Conservation (phyloP, 2,329 filamentous ascomycete species). For the Nothomitra cinnamomea region DNA sequence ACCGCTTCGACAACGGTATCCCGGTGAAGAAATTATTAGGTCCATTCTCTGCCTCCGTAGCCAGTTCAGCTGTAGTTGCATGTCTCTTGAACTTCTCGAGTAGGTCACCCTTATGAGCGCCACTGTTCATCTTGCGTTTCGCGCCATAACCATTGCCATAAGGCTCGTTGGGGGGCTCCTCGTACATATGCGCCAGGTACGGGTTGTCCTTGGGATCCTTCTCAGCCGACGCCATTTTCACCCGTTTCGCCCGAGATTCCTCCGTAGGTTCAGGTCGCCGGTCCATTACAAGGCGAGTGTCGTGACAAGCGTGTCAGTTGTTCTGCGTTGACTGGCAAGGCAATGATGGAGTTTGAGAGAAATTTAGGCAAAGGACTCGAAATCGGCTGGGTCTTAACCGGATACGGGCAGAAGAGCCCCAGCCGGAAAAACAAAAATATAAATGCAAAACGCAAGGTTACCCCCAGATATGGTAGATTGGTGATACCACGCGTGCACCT, state of each 20-base stretch:
- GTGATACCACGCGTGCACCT: too few species aligned
- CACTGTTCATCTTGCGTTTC: slow-evolving; percentile 13
- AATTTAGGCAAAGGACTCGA: neutral
- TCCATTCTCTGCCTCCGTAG: slow-evolving; percentile 57
- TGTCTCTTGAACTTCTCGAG: slow-evolving; percentile 59
- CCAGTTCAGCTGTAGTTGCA: slow-evolving; percentile 61
- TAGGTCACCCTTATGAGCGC: slow-evolving; percentile 26
- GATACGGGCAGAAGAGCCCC: neutral
- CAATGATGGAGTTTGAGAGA: neutral
- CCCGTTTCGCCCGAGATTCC: slow-evolving; percentile 34
- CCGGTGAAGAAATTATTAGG: slow-evolving; percentile 77
- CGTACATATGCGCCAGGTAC: slow-evolving; percentile 82
- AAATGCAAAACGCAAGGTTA: too few species aligned
- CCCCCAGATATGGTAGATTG: too few species aligned
- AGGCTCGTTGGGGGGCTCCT: slow-evolving; percentile 26
- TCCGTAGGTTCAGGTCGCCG: slow-evolving; percentile 35
- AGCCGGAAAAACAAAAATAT: neutral
- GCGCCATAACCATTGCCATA: slow-evolving; percentile 19
- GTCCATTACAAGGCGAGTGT: slow-evolving; percentile 31
- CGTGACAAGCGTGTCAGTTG: neutral
- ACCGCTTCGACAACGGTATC: slow-evolving; percentile 57
- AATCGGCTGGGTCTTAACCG: neutral
- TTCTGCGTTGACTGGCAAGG: neutral
- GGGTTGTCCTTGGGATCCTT: slow-evolving; percentile 51
- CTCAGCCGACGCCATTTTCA: slow-evolving; percentile 29